Percentiles rank a stretch among this genome's conserved stretches.
Evolutionary conservation across 2,329 filamentous ascomycete genomes (phyloP).

Genomic region (Blastomyces parvus): DNA sequence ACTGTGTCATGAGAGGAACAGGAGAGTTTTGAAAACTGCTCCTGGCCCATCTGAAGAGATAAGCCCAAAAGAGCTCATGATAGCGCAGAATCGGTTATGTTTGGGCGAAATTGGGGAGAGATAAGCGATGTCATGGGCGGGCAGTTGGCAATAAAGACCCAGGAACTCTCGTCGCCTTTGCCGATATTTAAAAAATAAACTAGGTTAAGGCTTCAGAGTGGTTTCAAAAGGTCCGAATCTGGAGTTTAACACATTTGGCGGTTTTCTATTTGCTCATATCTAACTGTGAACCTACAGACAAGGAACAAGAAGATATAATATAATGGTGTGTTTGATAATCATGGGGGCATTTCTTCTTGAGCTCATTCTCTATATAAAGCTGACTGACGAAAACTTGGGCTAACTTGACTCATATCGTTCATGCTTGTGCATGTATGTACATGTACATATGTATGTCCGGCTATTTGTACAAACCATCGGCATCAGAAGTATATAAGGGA

Average conservation of each 20-base stretch:
- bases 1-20: slow-evolving; percentile 10
- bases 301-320: neutral
- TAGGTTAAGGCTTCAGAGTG: neutral
- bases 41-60: slow-evolving; percentile 19
- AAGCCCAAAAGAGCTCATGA: slow-evolving; percentile 13
- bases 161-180: neutral
- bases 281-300: neutral
- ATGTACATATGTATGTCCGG: neutral
- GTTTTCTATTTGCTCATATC: neutral
- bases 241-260: neutral
- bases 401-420: neutral
- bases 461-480: neutral
- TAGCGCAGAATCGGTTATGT: neutral
- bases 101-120: neutral
- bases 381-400: neutral
- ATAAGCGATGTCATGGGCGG: neutral
- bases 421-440: no score
- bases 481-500: neutral
- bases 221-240: neutral
- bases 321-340: neutral
- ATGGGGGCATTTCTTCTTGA: neutral
- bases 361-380: neutral
- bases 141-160: neutral
- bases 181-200: neutral
- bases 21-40: slow-evolving; percentile 14